Evolutionary conservation across 225 moss, liverwort and hornwort species (phyloP).

Genomic region (Straminergon stramineum): DNA sequence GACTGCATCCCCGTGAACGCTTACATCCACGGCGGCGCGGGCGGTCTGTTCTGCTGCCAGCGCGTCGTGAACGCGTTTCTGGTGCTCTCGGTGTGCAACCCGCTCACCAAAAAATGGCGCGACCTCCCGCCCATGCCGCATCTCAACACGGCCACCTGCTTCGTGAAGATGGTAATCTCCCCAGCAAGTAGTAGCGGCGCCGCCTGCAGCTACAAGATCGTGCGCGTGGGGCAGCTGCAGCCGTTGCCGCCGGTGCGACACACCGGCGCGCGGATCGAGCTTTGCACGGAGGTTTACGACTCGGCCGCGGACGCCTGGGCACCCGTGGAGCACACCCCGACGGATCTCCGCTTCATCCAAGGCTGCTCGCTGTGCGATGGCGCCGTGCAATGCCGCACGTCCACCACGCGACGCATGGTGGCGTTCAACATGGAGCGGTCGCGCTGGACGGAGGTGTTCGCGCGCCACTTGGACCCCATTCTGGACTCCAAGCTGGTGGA

Average conservation of each 20-base stretch:
- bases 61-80: constrained; percentile 47
- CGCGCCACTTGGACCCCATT: constrained; percentile 30
- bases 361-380: constrained; percentile 39
- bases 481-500: constrained; percentile 55
- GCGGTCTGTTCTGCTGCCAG: constrained; percentile 48
- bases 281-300: constrained; percentile 50
- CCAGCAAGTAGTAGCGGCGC: background rate
- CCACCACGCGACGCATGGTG: constrained; percentile 47
- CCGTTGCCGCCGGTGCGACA: constrained; percentile 45
- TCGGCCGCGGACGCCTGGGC: constrained; percentile 18
- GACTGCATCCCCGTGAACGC: constrained; percentile 55
- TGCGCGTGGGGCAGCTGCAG: constrained; percentile 46
- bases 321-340: constrained; percentile 33
- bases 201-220: constrained; percentile 19
- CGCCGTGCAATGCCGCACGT: constrained; percentile 47
- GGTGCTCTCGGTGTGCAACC: constrained; percentile 46
- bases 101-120: constrained; percentile 42
- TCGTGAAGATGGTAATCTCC: constrained; percentile 38
- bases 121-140: constrained; percentile 57
- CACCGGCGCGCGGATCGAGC: constrained; percentile 36
- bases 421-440: constrained; percentile 12
- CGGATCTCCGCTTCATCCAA: constrained; percentile 38
- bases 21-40: constrained; percentile 44
- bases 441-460: constrained; percentile 43
- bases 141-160: constrained; percentile 44